These are phyloP conservation scores for Epichloe hybrida DNA, from an alignment of 2,329 filamentous ascomycete species.

Conservation along the genomic window DNA sequence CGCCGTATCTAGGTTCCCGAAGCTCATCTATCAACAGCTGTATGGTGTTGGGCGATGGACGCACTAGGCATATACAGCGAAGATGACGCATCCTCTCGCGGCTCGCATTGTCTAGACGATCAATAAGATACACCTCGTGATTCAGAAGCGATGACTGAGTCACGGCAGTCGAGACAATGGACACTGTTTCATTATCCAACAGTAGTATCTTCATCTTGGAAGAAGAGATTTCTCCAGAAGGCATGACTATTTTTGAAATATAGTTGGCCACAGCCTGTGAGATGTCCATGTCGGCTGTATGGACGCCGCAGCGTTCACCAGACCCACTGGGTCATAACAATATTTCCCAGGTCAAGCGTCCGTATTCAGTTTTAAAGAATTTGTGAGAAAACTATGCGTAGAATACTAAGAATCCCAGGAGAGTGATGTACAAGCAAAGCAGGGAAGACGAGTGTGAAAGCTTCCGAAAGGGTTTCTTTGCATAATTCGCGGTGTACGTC, in stretches of 20 bases:
- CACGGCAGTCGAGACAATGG: conserved; percentile 86
- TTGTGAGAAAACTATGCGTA: neutral
- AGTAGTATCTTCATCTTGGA: conserved; percentile 98
- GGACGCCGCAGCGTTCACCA: neutral
- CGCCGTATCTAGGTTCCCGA: conserved; percentile 89
- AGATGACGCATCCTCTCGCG: conserved; percentile 98
- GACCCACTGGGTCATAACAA: neutral
- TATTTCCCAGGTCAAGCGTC: neutral
- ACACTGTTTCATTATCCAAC: conserved; percentile 84
- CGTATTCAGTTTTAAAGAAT: neutral
- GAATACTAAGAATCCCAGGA: neutral
- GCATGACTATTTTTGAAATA: conserved; percentile 86
- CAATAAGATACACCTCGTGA: conserved; percentile 95
- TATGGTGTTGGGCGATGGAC: conserved; percentile 84
- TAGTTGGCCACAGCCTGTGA: conserved; percentile 88
- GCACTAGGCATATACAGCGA: conserved; percentile 81
- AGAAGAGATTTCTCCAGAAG: conserved; percentile 54
- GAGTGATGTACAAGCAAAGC: neutral
- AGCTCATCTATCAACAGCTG: conserved; percentile 91
- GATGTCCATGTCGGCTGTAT: conserved; percentile 58
- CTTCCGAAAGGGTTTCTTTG: neutral
- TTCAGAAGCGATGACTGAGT: conserved; percentile 91
- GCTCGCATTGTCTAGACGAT: conserved; percentile 78
- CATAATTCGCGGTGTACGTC: neutral
- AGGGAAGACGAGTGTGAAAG: neutral